Evolutionary conservation across 345 rosid species (phyloP).

Genomic region (Dovyalis caffra): DNA sequence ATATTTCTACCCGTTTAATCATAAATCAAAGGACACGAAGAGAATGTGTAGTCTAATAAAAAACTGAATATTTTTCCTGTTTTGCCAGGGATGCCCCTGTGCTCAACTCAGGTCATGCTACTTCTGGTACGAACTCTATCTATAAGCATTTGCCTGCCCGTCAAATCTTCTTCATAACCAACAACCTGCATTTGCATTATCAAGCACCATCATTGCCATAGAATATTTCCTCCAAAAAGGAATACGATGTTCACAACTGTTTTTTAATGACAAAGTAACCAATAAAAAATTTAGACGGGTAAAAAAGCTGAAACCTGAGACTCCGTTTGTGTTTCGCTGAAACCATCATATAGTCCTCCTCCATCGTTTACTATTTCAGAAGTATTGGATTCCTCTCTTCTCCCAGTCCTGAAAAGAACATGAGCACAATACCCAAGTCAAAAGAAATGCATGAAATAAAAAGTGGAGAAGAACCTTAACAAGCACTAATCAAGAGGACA

Average conservation of each 20-base stretch:
- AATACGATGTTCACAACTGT: not conserved
- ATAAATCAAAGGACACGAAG: no score
- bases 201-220: not conserved
- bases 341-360: constrained; percentile 51
- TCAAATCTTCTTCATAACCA: constrained; percentile 89
- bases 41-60: no score
- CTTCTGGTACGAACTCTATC: constrained; percentile 87
- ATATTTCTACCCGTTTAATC: no score
- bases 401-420: constrained; percentile 38
- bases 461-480: not conserved
- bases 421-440: constrained; percentile 2
- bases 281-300: constrained; percentile 7
- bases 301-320: constrained; percentile 70
- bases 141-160: constrained; percentile 95
- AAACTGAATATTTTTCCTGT: no score
- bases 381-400: constrained; percentile 43
- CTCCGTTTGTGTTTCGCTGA: constrained; percentile 95
- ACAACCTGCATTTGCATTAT: constrained; percentile 60
- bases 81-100: no score
- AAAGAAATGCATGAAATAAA: not conserved
- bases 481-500: not conserved
- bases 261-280: constrained; percentile 6
- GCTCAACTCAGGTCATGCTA: constrained; percentile 45
- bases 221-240: not conserved
- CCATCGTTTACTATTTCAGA: no score